Evolutionary conservation across 2,329 filamentous ascomycete species (phyloP).

Genomic region (Fusarium pseudoanthophilum): DNA sequence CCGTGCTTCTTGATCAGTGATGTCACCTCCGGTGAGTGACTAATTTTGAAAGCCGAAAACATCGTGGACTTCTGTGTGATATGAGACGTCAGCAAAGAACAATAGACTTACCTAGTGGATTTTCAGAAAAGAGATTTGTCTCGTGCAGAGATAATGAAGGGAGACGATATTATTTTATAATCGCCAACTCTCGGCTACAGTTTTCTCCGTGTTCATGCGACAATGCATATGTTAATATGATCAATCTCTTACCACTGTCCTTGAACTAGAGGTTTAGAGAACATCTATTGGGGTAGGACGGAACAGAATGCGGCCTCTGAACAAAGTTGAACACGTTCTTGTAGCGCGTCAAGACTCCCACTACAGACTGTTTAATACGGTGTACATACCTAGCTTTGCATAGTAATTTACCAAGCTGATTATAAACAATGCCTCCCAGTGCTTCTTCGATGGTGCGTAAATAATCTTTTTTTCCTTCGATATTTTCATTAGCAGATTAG

Average conservation of each 20-base stretch:
- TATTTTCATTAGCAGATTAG: fast-evolving
- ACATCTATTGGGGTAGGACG: neutral
- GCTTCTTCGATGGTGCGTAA: fast-evolving
- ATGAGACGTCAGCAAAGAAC: too few relatives aligned
- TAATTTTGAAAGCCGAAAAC: neutral
- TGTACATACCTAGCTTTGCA: neutral
- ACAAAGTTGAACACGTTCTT: neutral
- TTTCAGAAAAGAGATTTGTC: neutral
- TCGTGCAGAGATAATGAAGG: fast-evolving
- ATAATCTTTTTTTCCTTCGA: fast-evolving
- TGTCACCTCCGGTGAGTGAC: neutral
- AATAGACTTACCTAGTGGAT: neutral
- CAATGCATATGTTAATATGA: neutral
- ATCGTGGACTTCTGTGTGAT: neutral
- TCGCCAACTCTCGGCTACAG: too few relatives aligned
- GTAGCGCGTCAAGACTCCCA: fast-evolving
- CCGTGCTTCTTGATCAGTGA: neutral
- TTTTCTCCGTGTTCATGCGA: neutral
- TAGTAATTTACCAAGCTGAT: neutral
- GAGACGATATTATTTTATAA: neutral
- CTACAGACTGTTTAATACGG: neutral
- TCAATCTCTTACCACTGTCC: too few relatives aligned
- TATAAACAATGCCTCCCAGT: fast-evolving
- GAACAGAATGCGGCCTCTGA: too few relatives aligned
- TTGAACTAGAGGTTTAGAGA: too few relatives aligned